Evolutionary conservation across 495 filamentous ascomycete species (phyloP), one percentile per base, ranked within the genome.

Genomic region (Neurospora terricola): DNA sequence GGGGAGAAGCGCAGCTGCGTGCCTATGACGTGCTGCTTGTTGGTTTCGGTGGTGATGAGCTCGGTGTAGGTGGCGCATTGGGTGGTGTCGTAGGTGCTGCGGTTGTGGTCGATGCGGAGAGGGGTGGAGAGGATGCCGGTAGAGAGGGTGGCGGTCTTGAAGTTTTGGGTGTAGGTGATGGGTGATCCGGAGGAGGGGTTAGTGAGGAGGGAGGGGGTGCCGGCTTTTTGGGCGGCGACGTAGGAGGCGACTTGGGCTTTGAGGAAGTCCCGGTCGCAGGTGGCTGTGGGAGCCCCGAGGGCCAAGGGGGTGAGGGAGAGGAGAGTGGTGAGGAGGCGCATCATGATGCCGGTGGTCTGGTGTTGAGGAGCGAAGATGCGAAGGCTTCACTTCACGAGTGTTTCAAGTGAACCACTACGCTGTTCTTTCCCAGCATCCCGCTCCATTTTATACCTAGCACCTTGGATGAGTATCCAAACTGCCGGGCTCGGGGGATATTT

Each of bases 41-140:
- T 40, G 66, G 78, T 62, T 72, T 82, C 79, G 36, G 85, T 83
- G 21, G 82, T 80, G 69, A 87, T 80, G 70, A 87, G 76, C 73
- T 88, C 86, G 48, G 82, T 86, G 82, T 83, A 88, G 70, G 85
- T 86, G 14, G 85, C 85, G 81, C 86, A 88, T 36, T 81, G 79
- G 3, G 79, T 82, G 38, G 82, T 83, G 80, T 88, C 86, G 77
- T 82, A 80, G 70, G 78, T 78, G 76, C 78, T 82, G 54, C 84
- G 82, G 78, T 80, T 83, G 80, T 86, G 85, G 80, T 82, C 82
- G 72, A 87, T 82, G 69, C 77, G 79, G 70, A 87, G 73, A 3
- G 85, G 75, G n/a, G 77, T 75, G 7, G 81, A 76, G 40, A 87
- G 75, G 59, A 87, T 82, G 36, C 82, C 80, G 4, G 77, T 78